These are phyloP conservation scores for Alnus rubra DNA, from an alignment of 306 rosid species.

Conservation along the genomic window DNA sequence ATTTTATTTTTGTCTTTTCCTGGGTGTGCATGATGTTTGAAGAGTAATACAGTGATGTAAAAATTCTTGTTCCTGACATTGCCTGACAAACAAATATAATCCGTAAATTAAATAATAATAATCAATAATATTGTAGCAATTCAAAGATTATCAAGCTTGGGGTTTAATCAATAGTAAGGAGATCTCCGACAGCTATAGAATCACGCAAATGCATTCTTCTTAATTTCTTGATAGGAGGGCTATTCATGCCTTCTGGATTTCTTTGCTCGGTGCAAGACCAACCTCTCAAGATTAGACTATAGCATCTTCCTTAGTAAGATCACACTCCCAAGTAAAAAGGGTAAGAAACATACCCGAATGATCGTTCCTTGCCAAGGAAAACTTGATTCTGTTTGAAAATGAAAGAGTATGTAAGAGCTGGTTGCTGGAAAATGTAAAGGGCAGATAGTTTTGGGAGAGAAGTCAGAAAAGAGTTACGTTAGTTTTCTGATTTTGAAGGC, in stretches of 20 bases:
- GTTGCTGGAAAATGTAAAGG: background rate
- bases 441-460: background rate
- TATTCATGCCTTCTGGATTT: background rate
- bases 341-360: background rate
- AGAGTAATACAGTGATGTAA: too few species aligned
- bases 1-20: too few species aligned
- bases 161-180: background rate
- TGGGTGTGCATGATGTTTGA: background rate
- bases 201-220: background rate
- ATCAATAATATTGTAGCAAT: too few species aligned
- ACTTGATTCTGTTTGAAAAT: background rate
- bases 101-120: too few species aligned
- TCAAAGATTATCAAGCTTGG: background rate
- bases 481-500: too few species aligned
- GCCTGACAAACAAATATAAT: too few species aligned
- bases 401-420: background rate
- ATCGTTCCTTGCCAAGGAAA: background rate
- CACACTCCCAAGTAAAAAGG: background rate
- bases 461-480: background rate
- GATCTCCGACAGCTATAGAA: background rate
- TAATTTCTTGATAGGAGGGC: background rate
- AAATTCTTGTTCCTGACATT: too few species aligned
- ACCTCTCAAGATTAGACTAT: too few species aligned
- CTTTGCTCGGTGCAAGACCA: too few species aligned
- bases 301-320: background rate